phyloP scores from a whole-genome alignment of 148 eudicot species.

The Tetragonia tetragonoides region DNA sequence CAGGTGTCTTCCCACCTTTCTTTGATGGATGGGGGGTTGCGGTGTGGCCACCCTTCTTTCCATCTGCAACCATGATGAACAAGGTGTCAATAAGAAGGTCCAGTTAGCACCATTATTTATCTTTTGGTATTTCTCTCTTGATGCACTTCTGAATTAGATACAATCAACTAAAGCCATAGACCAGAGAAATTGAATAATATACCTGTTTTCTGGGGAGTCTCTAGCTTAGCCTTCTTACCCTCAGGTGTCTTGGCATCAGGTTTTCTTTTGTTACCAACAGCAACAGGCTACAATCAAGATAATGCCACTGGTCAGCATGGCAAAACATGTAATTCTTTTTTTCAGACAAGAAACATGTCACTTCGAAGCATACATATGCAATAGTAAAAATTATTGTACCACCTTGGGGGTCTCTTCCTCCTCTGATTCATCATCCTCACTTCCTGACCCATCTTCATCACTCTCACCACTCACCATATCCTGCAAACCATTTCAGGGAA shows the following conservation, averaged over 20 bases:
- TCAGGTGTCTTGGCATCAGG: conserved; percentile 50
- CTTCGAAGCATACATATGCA: neutral
- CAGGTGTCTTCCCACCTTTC: conserved; percentile 43
- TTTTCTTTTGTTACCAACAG: conserved; percentile 39
- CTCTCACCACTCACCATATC: conserved; percentile 22
- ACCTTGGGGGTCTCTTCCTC: conserved; percentile 34
- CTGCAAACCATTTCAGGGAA: conserved; percentile 13
- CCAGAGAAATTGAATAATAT: neutral
- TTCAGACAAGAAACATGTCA: too few relatives aligned
- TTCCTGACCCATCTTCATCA: conserved; percentile 14
- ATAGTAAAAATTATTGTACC: conserved; percentile 5
- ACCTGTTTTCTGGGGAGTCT: conserved; percentile 63
- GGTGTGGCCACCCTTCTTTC: conserved; percentile 48
- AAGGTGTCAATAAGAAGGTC: neutral
- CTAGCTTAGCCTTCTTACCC: conserved; percentile 51
- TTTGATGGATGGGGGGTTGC: conserved; percentile 55
- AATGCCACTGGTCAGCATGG: neutral
- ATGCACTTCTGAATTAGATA: too few relatives aligned
- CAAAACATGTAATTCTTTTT: neutral
- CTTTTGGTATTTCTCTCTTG: too few relatives aligned
- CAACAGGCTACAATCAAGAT: conserved; percentile 24
- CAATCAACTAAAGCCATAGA: neutral
- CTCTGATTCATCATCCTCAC: conserved; percentile 30
- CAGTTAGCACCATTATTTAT: too few relatives aligned
- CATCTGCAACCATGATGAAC: conserved; percentile 22